Base-by-base conservation (phyloP, 2,329 filamentous ascomycete genomes). In the Stenocarpella maydis region DNA sequence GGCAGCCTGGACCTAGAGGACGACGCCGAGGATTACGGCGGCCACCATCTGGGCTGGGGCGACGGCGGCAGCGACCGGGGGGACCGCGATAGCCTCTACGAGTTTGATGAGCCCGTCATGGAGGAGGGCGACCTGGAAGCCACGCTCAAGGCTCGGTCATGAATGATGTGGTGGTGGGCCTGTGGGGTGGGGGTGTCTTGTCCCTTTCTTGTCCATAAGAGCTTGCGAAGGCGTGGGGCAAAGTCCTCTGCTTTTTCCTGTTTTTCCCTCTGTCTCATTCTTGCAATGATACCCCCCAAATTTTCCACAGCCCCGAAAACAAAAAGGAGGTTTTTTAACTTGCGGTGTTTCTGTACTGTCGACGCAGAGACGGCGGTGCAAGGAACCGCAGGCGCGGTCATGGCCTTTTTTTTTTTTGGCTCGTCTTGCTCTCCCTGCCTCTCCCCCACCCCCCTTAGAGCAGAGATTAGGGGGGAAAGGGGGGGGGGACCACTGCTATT, bases 1-100 rank as follows among this genome's bases (percentile, higher is more conserved):
- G 85, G 85, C 26, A 83, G 85, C 45, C 74, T 83, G 21, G 83
- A 84, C 26, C 80, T 75, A 4, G 82, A 82, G 63, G 73, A 79
- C 74, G 78, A 79, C 14, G 50, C 58, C 43, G 52, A 58, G 24
- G 41, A 58, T 26, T 47, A 50, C 31, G 26, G 14, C 17, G 43
- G 37, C 5, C 26, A 52, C 21, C 41, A 47, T 14, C 41, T 28
- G 26, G 65, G 31, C 14, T 67, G 65, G 65, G 65, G 50, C 43
- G 65, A 31, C 15, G 64, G 43, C 4, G 52, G 28, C 0, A 58
- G 52, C 2, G 52, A 58, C 41, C 24, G 41, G 12, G 52, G 31
- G 1, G 31, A 26, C 4, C 53, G 28, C 2, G 52, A 67, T 4
- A 67, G 65, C 14, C 21, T 49, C 6, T 49, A 58, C 4, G 52